Conservation (phyloP, 129 eudicot species). For the Saposhnikovia divaricata region DNA sequence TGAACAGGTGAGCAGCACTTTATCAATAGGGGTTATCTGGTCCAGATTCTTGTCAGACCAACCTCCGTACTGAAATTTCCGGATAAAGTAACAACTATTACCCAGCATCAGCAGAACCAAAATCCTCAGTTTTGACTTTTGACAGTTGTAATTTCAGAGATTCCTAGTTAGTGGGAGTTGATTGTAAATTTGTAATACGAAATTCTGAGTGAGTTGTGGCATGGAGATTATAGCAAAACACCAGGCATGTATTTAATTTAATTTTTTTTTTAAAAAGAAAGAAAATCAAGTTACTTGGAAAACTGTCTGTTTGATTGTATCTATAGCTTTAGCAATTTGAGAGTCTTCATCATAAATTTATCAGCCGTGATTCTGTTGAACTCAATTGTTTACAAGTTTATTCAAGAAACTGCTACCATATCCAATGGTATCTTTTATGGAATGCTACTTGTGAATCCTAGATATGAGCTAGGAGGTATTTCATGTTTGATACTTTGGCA, state of each 20-base stretch:
- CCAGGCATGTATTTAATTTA: neutral
- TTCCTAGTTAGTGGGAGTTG: neutral
- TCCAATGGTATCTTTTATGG: no score
- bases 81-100: neutral
- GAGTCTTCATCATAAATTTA: no score
- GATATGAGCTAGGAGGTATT: no score
- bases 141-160: neutral
- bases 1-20: neutral
- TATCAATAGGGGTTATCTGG: neutral
- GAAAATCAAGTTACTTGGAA: no score
- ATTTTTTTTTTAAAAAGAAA: neutral
- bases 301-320: neutral
- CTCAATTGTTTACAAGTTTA: neutral
- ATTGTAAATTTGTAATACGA: neutral
- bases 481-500: no score
- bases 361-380: neutral
- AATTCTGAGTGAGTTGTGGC: neutral
- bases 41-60: neutral
- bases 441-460: no score
- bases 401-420: neutral
- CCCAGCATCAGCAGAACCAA: neutral
- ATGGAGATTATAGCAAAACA: neutral
- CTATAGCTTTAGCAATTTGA: neutral
- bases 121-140: neutral
- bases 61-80: neutral